Percentiles rank a stretch among this genome's conserved stretches.
phyloP scores from a whole-genome alignment of 257 asterid species.

The Datura wrightii region DNA sequence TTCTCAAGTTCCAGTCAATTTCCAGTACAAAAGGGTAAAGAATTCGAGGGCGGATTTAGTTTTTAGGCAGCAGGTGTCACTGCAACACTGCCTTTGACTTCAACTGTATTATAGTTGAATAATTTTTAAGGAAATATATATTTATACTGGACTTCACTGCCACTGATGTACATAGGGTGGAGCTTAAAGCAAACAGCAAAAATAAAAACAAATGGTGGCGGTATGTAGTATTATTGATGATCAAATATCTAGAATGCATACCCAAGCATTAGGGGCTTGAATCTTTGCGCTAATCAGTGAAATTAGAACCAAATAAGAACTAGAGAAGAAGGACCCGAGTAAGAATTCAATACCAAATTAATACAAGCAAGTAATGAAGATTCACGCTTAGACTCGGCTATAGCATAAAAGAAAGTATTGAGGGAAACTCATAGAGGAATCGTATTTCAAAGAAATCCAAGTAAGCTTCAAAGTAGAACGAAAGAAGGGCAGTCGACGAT shows the following conservation, averaged over 20 bases:
- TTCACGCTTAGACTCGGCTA: neutral
- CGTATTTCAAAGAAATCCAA: neutral
- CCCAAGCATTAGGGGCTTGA: neutral
- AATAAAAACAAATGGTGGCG: neutral
- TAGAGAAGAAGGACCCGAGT: neutral
- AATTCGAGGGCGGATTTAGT: neutral
- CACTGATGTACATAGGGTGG: neutral
- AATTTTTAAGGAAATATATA: neutral
- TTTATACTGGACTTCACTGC: neutral
- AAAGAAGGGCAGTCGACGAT: neutral
- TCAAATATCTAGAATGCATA: neutral
- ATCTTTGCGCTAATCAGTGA: neutral
- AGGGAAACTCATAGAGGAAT: neutral
- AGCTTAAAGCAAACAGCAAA: neutral
- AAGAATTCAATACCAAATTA: neutral
- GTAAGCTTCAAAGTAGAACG: neutral
- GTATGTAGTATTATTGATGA: conserved; percentile 4
- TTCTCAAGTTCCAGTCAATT: neutral
- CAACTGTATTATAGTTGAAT: neutral
- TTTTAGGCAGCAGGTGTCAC: neutral
- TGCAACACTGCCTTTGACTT: neutral
- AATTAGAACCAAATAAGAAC: neutral
- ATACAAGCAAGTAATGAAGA: neutral
- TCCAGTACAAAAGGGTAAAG: neutral
- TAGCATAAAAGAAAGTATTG: neutral